These are phyloP conservation scores for Plenodomus tracheiphilus DNA, from an alignment of 2,329 filamentous ascomycete genomes.

Conservation along the genomic window DNA sequence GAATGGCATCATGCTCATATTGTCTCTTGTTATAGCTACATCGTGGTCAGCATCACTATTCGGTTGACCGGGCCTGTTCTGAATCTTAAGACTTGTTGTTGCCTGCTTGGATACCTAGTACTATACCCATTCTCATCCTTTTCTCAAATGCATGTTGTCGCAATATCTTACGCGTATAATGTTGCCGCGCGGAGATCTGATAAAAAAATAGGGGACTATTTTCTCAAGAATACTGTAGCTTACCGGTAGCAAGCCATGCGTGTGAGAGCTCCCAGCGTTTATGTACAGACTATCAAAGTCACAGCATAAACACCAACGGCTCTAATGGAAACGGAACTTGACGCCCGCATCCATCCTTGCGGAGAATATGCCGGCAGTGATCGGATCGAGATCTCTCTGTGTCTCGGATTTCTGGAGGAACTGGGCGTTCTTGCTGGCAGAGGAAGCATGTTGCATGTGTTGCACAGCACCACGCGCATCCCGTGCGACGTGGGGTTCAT, in stretches of 20 bases:
- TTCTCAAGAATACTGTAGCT: too few species aligned
- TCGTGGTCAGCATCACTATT: not conserved
- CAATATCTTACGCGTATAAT: not conserved
- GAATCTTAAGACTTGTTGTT: not conserved
- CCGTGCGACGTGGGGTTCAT: constrained; percentile 5
- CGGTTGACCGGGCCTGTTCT: not conserved
- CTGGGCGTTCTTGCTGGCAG: not conserved
- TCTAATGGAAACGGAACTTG: too few species aligned
- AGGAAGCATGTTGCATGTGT: not conserved
- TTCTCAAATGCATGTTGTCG: not conserved
- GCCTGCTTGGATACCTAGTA: constrained; percentile 7
- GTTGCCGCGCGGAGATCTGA: not conserved
- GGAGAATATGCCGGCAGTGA: too few species aligned
- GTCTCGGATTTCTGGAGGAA: not conserved
- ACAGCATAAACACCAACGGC: too few species aligned
- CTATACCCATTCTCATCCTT: constrained; percentile 10
- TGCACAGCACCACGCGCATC: constrained; percentile 3
- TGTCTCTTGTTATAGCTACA: constrained; percentile 5
- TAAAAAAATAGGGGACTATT: too few species aligned
- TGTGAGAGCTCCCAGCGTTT: too few species aligned
- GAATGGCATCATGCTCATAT: constrained; percentile 11
- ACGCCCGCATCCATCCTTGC: too few species aligned
- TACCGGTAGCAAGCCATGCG: too few species aligned
- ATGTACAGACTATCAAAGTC: too few species aligned
- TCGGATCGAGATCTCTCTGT: not conserved